Evolutionary conservation across 2,329 filamentous ascomycete species (phyloP).

Genomic region (Teratosphaeriaceae sp.): DNA sequence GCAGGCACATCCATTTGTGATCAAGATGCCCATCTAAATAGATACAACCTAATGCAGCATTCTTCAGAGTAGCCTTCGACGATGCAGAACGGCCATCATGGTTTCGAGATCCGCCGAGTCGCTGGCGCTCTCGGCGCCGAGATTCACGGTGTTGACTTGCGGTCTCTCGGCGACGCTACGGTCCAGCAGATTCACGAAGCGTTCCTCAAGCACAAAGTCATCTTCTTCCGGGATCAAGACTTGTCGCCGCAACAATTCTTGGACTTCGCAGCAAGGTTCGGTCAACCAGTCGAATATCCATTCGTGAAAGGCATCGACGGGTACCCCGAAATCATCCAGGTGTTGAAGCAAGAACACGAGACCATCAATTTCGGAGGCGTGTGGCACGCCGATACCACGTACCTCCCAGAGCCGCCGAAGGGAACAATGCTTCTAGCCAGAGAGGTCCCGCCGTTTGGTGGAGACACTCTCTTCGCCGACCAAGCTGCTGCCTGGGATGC

Average conservation of each 20-base stretch:
- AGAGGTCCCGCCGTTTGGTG: slow-evolving; percentile 44
- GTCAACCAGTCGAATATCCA: slow-evolving; percentile 52
- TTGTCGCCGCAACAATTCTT: slow-evolving; percentile 62
- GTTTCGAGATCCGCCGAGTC: slow-evolving; percentile 6
- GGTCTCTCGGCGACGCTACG: slow-evolving; percentile 55
- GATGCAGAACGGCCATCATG: neutral
- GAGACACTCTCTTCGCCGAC: slow-evolving; percentile 78
- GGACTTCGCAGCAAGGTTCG: slow-evolving; percentile 67
- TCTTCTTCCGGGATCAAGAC: slow-evolving; percentile 68
- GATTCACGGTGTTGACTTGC: slow-evolving; percentile 62
- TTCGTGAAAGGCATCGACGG: slow-evolving; percentile 20
- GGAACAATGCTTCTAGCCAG: slow-evolving; percentile 15
- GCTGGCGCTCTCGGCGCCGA: slow-evolving; percentile 56
- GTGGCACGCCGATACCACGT: slow-evolving; percentile 21
- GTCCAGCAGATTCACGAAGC: slow-evolving; percentile 68
- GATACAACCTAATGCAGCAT: too few relatives aligned
- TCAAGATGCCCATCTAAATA: too few relatives aligned
- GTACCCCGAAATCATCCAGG: slow-evolving; percentile 18
- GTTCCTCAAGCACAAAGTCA: slow-evolving; percentile 68
- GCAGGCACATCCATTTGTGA: too few relatives aligned
- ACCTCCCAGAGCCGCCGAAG: slow-evolving; percentile 18
- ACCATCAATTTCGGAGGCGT: slow-evolving; percentile 21
- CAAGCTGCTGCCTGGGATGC: slow-evolving; percentile 73
- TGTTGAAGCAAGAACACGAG: slow-evolving; percentile 18
- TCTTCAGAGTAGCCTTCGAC: too few relatives aligned